phyloP scores from a whole-genome alignment of 345 rosid species.

The Excoecaria agallocha region DNA sequence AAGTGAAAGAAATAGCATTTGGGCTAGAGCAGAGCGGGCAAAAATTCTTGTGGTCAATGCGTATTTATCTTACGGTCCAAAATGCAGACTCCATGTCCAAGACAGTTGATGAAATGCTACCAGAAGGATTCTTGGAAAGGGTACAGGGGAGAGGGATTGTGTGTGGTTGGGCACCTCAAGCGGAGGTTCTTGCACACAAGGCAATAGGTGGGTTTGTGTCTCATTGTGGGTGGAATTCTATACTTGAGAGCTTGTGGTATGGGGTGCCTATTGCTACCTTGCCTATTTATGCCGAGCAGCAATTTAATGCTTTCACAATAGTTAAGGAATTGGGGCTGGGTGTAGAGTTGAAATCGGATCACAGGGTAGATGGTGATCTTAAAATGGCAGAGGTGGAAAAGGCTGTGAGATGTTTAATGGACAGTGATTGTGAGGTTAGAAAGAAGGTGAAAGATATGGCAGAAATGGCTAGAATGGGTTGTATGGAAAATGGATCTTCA shows the following conservation, averaged over 20 bases:
- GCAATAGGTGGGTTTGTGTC: constrained; percentile 28
- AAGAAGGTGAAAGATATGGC: constrained; percentile 14
- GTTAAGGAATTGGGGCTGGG: constrained; percentile 23
- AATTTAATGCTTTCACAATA: constrained; percentile 25
- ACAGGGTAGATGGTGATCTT: constrained; percentile 14
- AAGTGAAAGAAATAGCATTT: constrained; percentile 23
- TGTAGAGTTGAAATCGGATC: constrained; percentile 24
- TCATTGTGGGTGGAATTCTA: constrained; percentile 33
- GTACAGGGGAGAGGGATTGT: constrained; percentile 17
- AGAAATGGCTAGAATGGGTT: not conserved
- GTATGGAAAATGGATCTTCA: constrained; percentile 9
- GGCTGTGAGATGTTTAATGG: constrained; percentile 6
- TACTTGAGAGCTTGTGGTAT: constrained; percentile 27
- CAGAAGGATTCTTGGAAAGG: constrained; percentile 22
- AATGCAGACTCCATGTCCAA: not conserved
- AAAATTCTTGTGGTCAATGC: constrained; percentile 26
- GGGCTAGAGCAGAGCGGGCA: constrained; percentile 25
- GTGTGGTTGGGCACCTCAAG: constrained; percentile 28
- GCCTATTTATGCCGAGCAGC: constrained; percentile 31
- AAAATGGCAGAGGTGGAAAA: not conserved
- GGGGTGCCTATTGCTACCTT: constrained; percentile 23
- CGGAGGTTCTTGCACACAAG: constrained; percentile 15
- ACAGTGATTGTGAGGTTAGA: constrained; percentile 5
- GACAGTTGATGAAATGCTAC: constrained; percentile 8
- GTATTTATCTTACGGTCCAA: not conserved